These are phyloP conservation scores for Darksidea phi DNA, from an alignment of 495 filamentous ascomycete species.

Conservation along the genomic window DNA sequence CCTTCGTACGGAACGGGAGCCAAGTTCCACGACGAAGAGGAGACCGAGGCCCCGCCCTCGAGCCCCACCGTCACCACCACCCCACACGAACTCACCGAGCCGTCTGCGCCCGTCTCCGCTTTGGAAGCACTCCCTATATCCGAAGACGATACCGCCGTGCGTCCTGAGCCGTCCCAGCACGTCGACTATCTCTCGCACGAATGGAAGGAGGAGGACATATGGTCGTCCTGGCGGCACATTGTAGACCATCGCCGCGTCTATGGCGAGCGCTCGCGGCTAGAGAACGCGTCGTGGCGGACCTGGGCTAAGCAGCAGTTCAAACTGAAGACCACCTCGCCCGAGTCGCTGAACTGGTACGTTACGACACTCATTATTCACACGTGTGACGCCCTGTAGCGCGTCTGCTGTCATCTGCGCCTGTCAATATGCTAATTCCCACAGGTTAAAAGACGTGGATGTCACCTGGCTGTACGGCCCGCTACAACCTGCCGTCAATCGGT, in stretches of 20 bases:
- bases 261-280: conserved; percentile 75
- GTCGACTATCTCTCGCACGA: conserved; percentile 96
- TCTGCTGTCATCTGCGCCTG: background rate
- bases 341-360: conserved; percentile 83
- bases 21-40: conserved; percentile 23
- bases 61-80: conserved; percentile 25
- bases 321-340: conserved; percentile 80
- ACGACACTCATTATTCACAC: too few relatives aligned
- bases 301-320: conserved; percentile 90
- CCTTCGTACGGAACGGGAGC: conserved; percentile 57
- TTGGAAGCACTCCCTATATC: conserved; percentile 48
- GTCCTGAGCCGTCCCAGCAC: conserved; percentile 77
- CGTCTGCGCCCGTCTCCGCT: conserved; percentile 16
- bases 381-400: background rate
- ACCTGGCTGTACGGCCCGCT: conserved; percentile 97
- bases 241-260: conserved; percentile 73
- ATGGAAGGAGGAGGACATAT: conserved; percentile 97
- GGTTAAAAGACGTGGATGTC: conserved; percentile 96
- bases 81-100: conserved; percentile 12
- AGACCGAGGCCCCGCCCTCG: conserved; percentile 24
- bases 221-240: conserved; percentile 95
- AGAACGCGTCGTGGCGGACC: conserved; percentile 98
- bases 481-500: conserved; percentile 56
- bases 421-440: conserved; percentile 44
- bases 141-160: conserved; percentile 79